Percentiles rank a stretch among this genome's conserved stretches.
Evolutionary conservation across 2,329 filamentous ascomycete species (phyloP).

Genomic region (Gyromitra esculenta): DNA sequence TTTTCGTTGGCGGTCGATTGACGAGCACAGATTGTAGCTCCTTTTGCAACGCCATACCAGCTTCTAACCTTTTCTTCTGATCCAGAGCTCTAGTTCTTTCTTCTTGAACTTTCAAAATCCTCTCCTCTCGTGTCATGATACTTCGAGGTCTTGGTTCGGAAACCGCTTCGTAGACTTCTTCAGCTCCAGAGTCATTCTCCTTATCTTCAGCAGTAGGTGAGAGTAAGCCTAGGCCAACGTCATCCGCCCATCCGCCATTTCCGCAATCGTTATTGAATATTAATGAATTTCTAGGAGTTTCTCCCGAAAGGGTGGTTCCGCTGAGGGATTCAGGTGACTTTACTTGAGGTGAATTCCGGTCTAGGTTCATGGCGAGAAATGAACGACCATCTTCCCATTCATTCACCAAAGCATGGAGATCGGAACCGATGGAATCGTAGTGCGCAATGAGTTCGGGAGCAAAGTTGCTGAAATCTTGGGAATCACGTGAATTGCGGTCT

Average conservation of each 20-base stretch:
- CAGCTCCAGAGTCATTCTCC: constrained; percentile 73
- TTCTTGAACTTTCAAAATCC: constrained; percentile 86
- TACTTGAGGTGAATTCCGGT: constrained; percentile 72
- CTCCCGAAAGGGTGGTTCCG: constrained; percentile 71
- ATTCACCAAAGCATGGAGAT: constrained; percentile 80
- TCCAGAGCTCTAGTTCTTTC: constrained; percentile 79
- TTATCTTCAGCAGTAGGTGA: constrained; percentile 65
- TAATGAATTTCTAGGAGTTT: constrained; percentile 59
- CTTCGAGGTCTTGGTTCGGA: constrained; percentile 75
- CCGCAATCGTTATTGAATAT: constrained; percentile 51
- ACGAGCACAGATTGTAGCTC: constrained; percentile 91
- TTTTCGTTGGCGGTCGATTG: constrained; percentile 64
- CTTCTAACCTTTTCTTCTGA: constrained; percentile 77
- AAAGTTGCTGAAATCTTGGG: constrained; percentile 76
- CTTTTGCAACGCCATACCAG: constrained; percentile 86
- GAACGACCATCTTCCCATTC: constrained; percentile 89
- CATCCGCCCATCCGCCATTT: constrained; percentile 48
- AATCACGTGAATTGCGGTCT: constrained; percentile 78
- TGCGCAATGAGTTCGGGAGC: constrained; percentile 82
- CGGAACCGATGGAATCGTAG: constrained; percentile 92
- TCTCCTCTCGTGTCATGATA: constrained; percentile 82
- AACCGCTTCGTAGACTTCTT: constrained; percentile 91
- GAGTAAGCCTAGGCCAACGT: constrained; percentile 47
- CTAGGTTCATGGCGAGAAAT: constrained; percentile 82
- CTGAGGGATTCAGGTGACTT: constrained; percentile 73